Conservation (phyloP, 345 rosid species). For the Luvunga scandens region DNA sequence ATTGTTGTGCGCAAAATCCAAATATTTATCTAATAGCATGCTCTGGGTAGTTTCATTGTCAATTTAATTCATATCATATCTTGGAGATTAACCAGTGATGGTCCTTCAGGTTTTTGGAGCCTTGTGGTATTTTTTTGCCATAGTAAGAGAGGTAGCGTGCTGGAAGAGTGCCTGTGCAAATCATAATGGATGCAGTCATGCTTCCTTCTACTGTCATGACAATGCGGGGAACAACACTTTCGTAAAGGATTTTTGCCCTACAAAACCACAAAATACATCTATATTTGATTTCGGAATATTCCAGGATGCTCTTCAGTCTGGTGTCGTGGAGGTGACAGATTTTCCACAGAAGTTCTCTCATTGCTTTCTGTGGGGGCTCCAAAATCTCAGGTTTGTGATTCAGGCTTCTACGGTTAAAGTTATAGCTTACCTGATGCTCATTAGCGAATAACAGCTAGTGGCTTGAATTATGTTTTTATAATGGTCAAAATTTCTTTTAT, state of each 20-base stretch:
- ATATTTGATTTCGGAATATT: slow-evolving; percentile 34
- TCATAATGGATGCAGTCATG: not conserved
- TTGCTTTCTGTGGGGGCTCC: slow-evolving; percentile 42
- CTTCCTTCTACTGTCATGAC: slow-evolving; percentile 21
- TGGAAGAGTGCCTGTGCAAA: slow-evolving; percentile 34
- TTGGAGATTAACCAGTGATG: too few species aligned
- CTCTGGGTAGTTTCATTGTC: too few species aligned
- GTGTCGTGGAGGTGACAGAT: slow-evolving; percentile 28
- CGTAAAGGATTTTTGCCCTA: slow-evolving; percentile 22
- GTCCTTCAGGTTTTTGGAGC: slow-evolving; percentile 10
- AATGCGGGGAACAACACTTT: not conserved
- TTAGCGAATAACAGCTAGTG: not conserved
- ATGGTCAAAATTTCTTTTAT: not conserved
- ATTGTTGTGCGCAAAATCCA: too few species aligned
- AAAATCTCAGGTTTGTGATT: slow-evolving; percentile 34
- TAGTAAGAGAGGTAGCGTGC: not conserved
- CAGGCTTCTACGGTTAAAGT: too few species aligned
- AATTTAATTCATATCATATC: too few species aligned
- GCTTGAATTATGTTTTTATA: not conserved
- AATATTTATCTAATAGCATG: too few species aligned
- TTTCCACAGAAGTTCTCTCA: slow-evolving; percentile 31
- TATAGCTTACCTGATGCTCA: not conserved
- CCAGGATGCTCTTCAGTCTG: slow-evolving; percentile 31
- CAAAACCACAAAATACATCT: slow-evolving; percentile 8
- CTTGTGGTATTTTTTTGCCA: slow-evolving; percentile 30